Base-by-base conservation (phyloP, 176 grass and related monocot genomes). In the Bromus sterilis region DNA sequence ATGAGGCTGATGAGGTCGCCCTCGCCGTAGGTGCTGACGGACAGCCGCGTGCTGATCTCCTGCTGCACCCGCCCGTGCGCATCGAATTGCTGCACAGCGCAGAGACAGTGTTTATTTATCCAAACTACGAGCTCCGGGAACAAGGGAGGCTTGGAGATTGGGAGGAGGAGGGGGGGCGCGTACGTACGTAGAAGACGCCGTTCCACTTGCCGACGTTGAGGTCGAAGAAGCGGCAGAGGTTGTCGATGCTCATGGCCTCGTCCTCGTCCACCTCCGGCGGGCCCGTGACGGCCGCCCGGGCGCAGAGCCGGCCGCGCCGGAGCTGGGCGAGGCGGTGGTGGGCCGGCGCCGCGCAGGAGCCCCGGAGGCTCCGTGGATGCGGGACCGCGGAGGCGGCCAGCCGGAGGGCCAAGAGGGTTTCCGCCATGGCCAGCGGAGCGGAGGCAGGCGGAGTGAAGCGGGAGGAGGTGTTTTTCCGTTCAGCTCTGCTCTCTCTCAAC, bases 181-280 rank as follows among this genome's bases (percentile, higher is more conserved):
- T 62, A 93, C 84, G 36, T 58, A 98, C 93, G 70, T 95, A 93
- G 76, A 95, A 91, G 60, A 85, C 75, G 39, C 90, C 95, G 4
- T 93, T 93, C 93, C 91, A 98, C 69, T 93, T 99, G 34, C 96
- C 93, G 10, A 95, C 36, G 74, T 95, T 99, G 42, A 99, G 67
- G 40, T 91, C 80, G 66, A 93, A 80, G 86, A 95, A 99, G 20
- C 89, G 79, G 28, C 70, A 80, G 68, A 99, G 75, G 72, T 93
- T 92, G 39, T 91, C 96, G 30, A 93, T 90, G 83, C 82, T 91
- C 91, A 99, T 93, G 56, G 82, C 71, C 11, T 93, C 76, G 68
- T 88, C 90, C 42, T 87, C 86, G 51, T 88, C 80, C 76, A 76
- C 80, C 84, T 83, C 77, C 75, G 81, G 80, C 43, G 86, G 55